Evolutionary conservation across 1,284 basidiomycete genomes (phyloP), one percentile per base, ranked within the genome.

Genomic region (Leccinum fuscescens): DNA sequence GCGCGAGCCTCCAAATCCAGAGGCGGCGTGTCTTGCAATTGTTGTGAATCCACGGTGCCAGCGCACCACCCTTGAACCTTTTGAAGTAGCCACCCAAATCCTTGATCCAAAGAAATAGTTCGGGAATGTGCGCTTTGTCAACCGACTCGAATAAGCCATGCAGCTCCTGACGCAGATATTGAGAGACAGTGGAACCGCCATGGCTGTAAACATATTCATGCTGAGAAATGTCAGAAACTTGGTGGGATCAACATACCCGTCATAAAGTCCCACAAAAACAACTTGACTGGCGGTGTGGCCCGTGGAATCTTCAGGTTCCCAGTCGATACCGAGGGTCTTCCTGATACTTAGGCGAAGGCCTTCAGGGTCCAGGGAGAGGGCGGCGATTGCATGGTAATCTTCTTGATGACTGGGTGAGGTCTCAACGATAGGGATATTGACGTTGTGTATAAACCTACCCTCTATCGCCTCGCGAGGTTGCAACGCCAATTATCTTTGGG

Each of bases 41-140:
- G 33, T 74, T 70, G 55, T 79, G 71, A 54, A 85, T 77, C 90
- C 90, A 93, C 12, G 89, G 87, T 7, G 81, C 72, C 15, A 95
- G 77, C 3, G 79, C 84, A 8, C 94, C 94, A 5, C 94, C 94
- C 64, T 79, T 80, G 76, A 92, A 96, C 39, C 94, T 85, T 68
- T 88, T 90, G 73, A 95, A 94, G 74, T 96, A 97, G 4, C 94
- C 94, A 6, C 91, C 91, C 3, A 89, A 72, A 67, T 89, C 84
- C 65, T 89, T 89, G 52, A 90, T 85, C 84, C 88, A 92, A 6
- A 80, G 79, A 59, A 86, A 88, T n/a, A 93, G 76, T 22, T 91
- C 88, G 3, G 89, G 87, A 14, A 94, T 86, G 17, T 85, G 80
- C 1, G 79, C 76, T 61, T 88, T 86, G 65, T 86, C 71, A 1